Percentiles rank a stretch among this genome's conserved stretches.
These are phyloP conservation scores for Mycogone perniciosa DNA, from an alignment of 2,329 filamentous ascomycete species.

Conservation along the genomic window DNA sequence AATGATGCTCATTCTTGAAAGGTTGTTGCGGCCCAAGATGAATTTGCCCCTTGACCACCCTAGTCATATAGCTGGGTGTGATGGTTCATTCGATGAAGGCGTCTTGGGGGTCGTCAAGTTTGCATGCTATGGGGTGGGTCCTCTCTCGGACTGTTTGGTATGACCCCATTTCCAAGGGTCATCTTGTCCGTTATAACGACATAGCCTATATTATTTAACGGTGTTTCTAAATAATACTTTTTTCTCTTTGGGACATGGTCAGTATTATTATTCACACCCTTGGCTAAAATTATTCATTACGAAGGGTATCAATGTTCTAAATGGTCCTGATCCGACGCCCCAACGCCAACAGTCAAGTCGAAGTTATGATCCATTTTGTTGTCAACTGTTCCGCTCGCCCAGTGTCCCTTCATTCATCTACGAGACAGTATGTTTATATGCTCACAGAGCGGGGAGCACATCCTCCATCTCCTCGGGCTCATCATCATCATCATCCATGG, in stretches of 20 bases:
- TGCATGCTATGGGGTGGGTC: no score
- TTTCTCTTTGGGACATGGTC: no score
- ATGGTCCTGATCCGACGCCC: not conserved
- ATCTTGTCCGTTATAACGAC: no score
- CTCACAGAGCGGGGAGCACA: conserved; percentile 39
- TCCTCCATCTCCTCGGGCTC: conserved; percentile 73
- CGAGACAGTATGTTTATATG: not conserved
- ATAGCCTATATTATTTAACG: no score
- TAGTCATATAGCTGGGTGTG: no score
- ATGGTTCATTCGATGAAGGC: no score
- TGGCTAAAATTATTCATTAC: conserved; percentile 12
- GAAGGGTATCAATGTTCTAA: conserved; percentile 11
- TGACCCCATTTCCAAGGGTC: no score
- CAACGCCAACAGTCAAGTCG: not conserved
- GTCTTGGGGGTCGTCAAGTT: no score
- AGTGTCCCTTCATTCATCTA: not conserved
- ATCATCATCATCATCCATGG: conserved; percentile 58
- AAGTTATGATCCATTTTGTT: not conserved
- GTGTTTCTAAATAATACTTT: not conserved
- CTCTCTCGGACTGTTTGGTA: no score
- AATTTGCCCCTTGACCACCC: no score
- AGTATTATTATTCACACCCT: conserved; percentile 12
- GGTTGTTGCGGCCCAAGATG: no score
- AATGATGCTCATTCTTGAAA: conserved; percentile 36
- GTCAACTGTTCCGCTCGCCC: not conserved